A percentile compares a stretch with the other conserved stretches of the same genome.
These are phyloP conservation scores for Cucurbita pepo DNA, from an alignment of 306 rosid genomes.

Conservation along the genomic window DNA sequence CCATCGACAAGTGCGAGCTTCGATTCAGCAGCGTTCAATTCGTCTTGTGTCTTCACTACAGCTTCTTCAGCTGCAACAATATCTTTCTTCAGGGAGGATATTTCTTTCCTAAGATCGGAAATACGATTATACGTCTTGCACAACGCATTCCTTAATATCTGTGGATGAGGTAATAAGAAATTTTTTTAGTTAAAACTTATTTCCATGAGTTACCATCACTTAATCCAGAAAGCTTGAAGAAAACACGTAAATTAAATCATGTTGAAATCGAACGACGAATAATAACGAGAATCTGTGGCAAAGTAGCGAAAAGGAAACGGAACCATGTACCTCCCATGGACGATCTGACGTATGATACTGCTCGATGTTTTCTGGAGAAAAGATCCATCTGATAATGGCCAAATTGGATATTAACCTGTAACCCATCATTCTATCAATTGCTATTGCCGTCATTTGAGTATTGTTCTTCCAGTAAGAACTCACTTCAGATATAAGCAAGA, in stretches of 20 bases:
- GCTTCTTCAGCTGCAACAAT: conserved; percentile 53
- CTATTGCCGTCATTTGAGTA: conserved; percentile 88
- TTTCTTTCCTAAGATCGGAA: conserved; percentile 91
- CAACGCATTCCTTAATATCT: conserved; percentile 75
- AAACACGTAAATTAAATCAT: not conserved
- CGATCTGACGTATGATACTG: conserved; percentile 82
- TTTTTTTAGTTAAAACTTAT: not conserved
- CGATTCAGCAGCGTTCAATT: conserved; percentile 64
- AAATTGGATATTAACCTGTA: conserved; percentile 85
- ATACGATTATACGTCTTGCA: conserved; percentile 88
- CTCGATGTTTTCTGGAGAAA: conserved; percentile 64
- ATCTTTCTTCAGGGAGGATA: conserved; percentile 47
- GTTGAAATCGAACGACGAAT: not conserved
- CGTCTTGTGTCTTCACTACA: conserved; percentile 44
- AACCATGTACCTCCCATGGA: conserved; percentile 79
- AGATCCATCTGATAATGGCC: conserved; percentile 93
- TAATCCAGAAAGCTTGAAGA: not conserved
- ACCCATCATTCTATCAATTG: conserved; percentile 99
- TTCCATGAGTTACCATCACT: not conserved
- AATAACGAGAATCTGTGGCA: not conserved
- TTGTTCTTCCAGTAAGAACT: conserved; percentile 77
- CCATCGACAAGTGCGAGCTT: conserved; percentile 79
- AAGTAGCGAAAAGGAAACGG: not conserved
- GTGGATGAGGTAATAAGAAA: not conserved
- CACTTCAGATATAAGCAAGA: conserved; percentile 75